Evolutionary conservation across 179 eudicot species (phyloP).

Genomic region (Amaranthus tricolor): DNA sequence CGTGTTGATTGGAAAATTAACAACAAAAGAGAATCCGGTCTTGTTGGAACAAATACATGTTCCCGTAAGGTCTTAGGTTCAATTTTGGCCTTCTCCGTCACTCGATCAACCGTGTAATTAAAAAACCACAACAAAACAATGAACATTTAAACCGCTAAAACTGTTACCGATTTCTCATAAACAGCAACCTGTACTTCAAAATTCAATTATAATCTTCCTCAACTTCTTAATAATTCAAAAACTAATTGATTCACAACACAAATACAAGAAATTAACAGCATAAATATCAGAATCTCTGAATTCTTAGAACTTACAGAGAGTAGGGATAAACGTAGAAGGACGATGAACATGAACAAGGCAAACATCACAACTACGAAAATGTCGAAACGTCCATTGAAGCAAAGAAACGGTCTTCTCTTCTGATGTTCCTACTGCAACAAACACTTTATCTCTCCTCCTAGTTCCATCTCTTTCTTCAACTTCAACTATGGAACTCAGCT

Average conservation of each 20-base stretch:
- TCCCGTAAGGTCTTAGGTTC: too few species aligned
- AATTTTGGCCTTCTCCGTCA: too few species aligned
- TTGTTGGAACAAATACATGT: too few species aligned
- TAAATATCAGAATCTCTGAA: not conserved
- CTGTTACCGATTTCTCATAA: too few species aligned
- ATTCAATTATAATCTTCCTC: not conserved
- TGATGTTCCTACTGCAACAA: conserved; percentile 72
- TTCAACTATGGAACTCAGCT: conserved; percentile 26
- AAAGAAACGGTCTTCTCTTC: conserved; percentile 42
- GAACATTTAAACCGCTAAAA: too few species aligned
- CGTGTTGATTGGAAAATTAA: too few species aligned
- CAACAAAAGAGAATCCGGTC: too few species aligned
- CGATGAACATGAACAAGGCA: conserved; percentile 74
- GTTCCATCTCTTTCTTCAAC: conserved; percentile 20
- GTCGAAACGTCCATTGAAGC: conserved; percentile 53
- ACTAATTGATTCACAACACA: not conserved
- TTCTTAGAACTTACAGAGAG: conserved; percentile 43
- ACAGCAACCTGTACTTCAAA: not conserved
- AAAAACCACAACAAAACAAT: too few species aligned
- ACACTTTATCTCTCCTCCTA: conserved; percentile 35
- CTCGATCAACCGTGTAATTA: too few species aligned
- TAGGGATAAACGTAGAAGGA: conserved; percentile 72
- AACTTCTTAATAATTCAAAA: not conserved
- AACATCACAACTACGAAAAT: conserved; percentile 35
- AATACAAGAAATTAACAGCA: not conserved